Base-by-base conservation (phyloP, 192 early-diverging fungal species). In the Podila horticola region DNA sequence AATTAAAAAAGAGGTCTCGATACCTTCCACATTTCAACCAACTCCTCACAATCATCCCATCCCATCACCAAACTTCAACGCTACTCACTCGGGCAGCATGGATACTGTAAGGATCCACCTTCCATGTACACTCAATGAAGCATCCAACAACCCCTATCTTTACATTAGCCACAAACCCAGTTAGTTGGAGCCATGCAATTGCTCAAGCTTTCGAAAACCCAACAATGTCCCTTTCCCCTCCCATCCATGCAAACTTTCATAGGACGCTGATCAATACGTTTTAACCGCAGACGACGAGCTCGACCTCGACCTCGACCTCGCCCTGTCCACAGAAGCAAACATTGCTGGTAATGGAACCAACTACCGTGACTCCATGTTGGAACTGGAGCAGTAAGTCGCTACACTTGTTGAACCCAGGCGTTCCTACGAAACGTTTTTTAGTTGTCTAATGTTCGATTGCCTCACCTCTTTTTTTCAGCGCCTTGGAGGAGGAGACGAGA, bases 371-470 rank as follows among this genome's bases (percentile, higher is more conserved):
- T 69, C 77, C 5, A 73, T 81, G 71, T 62, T 81, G 2, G 66
- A 73, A 13, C 62, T 81, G 28, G 77, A 81, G 50, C 70, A 64
- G 77, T 81, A 49, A 71, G 74, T 66, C 0, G 51, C 5, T 2
- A 33, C 13, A 10, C 41, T 45, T 45, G 10, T 45, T 45, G 41
- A 4, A 45, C 41, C 41, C 41, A 17, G 13, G 41, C 1, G 8
- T 1, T 8, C 13, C 15, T 4, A 45, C 2, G 15, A 45, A 45
- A 45, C 13, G 38, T 13, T 45, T 17, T 17, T 4, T 45, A 3
- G 11, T 45, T 45, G 41, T 45, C 41, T 45, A 13, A 45, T 67
- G 22, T 55, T 24, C 22, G 52, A 22, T 26, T 19, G 2, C 52
- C 22, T 19, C 67, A 4, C 52, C 22, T 19, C 67, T 15, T 45